Conservation (phyloP, 2,329 filamentous ascomycete species). For the Xylariales sp. region DNA sequence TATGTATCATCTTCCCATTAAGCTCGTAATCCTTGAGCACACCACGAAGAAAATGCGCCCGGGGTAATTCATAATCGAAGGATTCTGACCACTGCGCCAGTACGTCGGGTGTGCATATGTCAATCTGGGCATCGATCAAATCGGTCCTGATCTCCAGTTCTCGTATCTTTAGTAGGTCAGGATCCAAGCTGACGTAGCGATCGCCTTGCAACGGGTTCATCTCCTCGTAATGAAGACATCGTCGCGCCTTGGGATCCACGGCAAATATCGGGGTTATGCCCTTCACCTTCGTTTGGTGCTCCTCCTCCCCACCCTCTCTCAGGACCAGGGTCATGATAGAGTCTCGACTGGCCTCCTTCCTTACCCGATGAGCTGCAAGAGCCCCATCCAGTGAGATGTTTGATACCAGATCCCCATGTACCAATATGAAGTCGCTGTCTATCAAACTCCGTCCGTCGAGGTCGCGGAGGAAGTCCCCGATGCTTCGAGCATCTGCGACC, state of each 20-base stretch:
- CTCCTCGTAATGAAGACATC: conserved; percentile 93
- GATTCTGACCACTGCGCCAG: conserved; percentile 94
- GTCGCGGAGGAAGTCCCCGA: conserved; percentile 92
- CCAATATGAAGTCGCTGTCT: conserved; percentile 83
- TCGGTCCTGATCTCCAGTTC: conserved; percentile 84
- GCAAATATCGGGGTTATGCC: conserved; percentile 79
- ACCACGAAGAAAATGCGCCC: conserved; percentile 83
- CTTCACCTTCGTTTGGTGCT: conserved; percentile 73
- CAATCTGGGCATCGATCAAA: conserved; percentile 88
- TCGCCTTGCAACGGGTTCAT: conserved; percentile 65
- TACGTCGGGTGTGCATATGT: conserved; percentile 96
- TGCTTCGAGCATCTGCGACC: conserved; percentile 74
- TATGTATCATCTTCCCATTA: conserved; percentile 95
- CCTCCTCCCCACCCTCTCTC: conserved; percentile 64
- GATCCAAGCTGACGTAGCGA: conserved; percentile 67
- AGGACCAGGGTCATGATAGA: conserved; percentile 97
- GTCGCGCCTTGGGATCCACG: conserved; percentile 71
- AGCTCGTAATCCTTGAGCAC: conserved; percentile 95
- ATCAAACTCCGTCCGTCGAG: conserved; percentile 82
- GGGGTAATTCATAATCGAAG: conserved; percentile 90
- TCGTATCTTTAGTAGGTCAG: conserved; percentile 66
- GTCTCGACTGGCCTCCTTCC: conserved; percentile 80
- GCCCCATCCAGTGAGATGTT: conserved; percentile 81
- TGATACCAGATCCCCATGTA: conserved; percentile 88
- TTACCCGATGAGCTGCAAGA: conserved; percentile 72